Conservation (phyloP, 1,139 yeast genomes). For the Candida sanyaensis region DNA sequence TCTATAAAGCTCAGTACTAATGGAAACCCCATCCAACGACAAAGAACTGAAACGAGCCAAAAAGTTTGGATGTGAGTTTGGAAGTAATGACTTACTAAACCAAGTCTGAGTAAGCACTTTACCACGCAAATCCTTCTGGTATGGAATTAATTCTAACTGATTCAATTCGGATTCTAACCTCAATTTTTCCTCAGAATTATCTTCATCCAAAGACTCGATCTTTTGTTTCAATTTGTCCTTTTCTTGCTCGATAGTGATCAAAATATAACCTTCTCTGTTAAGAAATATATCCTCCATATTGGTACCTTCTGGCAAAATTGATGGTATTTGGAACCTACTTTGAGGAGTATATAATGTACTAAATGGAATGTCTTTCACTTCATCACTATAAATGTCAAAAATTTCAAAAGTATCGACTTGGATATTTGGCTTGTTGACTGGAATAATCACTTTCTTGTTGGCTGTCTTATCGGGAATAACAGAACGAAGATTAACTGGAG, state of each 20-base stretch:
- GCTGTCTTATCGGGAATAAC: slow-evolving; percentile 31
- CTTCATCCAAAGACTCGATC: slow-evolving; percentile 21
- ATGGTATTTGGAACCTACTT: slow-evolving; percentile 66
- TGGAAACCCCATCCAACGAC: slow-evolving; percentile 50
- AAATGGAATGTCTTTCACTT: slow-evolving; percentile 51
- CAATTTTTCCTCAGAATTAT: slow-evolving; percentile 20
- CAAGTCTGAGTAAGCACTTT: slow-evolving; percentile 60
- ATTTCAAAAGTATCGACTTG: slow-evolving; percentile 66
- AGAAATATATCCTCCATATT: slow-evolving; percentile 65
- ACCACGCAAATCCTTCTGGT: slow-evolving; percentile 67
- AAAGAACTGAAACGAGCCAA: slow-evolving; percentile 64
- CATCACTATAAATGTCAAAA: slow-evolving; percentile 47
- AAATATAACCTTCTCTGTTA: slow-evolving; percentile 47
- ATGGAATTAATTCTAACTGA: slow-evolving; percentile 54
- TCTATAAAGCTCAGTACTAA: slow-evolving; percentile 40
- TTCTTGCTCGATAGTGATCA: slow-evolving; percentile 34
- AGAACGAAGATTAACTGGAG: slow-evolving; percentile 24
- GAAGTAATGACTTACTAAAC: slow-evolving; percentile 65
- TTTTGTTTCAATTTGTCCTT: slow-evolving; percentile 23
- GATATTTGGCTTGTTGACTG: slow-evolving; percentile 62
- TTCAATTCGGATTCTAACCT: slow-evolving; percentile 32
- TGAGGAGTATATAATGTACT: slow-evolving; percentile 55
- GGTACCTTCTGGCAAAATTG: slow-evolving; percentile 73
- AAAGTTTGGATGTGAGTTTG: slow-evolving; percentile 80
- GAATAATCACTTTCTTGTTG: slow-evolving; percentile 39